Base-by-base conservation (phyloP, 768 basidiomycete species). In the Lactarius sp. region DNA sequence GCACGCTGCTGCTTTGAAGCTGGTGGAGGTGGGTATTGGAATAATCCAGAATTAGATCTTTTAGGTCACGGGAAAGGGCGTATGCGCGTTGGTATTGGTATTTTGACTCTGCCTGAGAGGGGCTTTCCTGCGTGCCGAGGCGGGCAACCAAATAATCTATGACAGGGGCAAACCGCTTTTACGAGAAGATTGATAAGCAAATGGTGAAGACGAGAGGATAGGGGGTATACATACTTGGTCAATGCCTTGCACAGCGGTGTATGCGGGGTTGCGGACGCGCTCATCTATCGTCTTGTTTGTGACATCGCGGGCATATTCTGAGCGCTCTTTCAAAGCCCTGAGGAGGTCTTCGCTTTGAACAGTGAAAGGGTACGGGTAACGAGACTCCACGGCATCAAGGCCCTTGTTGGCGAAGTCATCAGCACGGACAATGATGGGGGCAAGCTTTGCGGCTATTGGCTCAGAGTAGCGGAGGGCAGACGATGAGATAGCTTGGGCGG, bases 71-170 rank as follows among this genome's bases (percentile, higher is more conserved):
- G 37, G 88, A 86, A 56, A 93, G 81, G 42, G 79, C 77, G 65
- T 83, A 78, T 52, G 82, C 88, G 52, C 90, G 88, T 71, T 90
- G 88, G 70, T 90, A 89, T 75, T 92, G 91, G 68, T 84, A 89
- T 72, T 88, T 82, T 51, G 80, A 76, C 67, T 85, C 81, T 12
- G 79, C 77, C 12, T 81, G 75, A 6, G 77, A 76, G 36, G 82
- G 76, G 18, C 77, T 77, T 39, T 80, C 79, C 53, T 83, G 75
- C 52, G 74, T 77, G 72, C 82, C 81, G 59, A 81, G 75, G 77
- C 27, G 74, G 61, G 50, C 59, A 47, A 63, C 85, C 59, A 92
- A 77, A 68, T 83, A 85, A 71, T 92, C 83, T 39, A 93, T 83
- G 55, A 92, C 76, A 49, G 91, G 90, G n/a, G 87, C 73, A 69